A percentile compares a stretch with the other conserved stretches of the same genome.
These are phyloP conservation scores for Botrytis porri DNA, from an alignment of 2,329 filamentous ascomycete species.

Conservation along the genomic window DNA sequence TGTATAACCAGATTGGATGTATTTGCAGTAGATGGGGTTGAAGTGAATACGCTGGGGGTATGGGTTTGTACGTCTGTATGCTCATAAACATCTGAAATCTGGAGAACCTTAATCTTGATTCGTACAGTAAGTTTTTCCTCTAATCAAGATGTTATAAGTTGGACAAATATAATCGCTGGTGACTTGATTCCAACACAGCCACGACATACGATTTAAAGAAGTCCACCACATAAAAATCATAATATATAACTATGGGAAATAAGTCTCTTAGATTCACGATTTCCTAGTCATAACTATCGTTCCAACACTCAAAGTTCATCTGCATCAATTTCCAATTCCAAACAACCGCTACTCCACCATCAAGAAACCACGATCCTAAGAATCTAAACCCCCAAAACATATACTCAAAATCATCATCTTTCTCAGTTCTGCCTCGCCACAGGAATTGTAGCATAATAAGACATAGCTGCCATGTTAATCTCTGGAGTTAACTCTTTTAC, in stretches of 20 bases:
- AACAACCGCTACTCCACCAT: neutral
- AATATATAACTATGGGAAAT: neutral
- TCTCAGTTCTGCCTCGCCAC: neutral
- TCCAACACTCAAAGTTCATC: neutral
- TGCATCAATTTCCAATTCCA: neutral
- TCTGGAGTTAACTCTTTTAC: constrained; percentile 15
- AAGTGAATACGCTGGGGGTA: neutral
- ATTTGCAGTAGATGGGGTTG: neutral
- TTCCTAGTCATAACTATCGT: rapidly evolving
- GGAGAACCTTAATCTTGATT: neutral
- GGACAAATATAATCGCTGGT: neutral
- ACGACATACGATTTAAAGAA: rapidly evolving
- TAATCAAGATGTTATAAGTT: neutral
- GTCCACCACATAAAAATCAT: neutral
- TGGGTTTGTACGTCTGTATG: neutral
- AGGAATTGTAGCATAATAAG: constrained; percentile 19
- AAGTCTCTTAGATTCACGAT: neutral
- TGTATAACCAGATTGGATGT: neutral
- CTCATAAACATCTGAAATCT: neutral
- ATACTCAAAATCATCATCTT: neutral
- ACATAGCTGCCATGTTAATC: constrained; percentile 14
- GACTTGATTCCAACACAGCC: neutral
- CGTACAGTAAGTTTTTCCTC: neutral
- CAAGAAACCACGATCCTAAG: neutral
- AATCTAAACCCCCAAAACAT: too few species aligned